Conservation (phyloP, 805 yeast species). For the Dipodascopsis uninucleata region DNA sequence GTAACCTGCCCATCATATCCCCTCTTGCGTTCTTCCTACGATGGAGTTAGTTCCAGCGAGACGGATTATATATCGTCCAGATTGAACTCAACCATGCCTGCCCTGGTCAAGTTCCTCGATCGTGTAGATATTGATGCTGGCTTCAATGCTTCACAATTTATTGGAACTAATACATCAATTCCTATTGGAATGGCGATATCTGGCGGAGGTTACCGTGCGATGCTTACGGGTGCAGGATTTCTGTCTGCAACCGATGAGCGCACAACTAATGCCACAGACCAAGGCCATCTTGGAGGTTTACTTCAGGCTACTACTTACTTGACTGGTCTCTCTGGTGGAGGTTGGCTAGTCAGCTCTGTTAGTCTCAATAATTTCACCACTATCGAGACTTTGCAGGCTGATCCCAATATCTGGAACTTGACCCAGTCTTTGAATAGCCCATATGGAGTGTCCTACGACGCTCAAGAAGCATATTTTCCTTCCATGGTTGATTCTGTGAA, state of each 20-base stretch:
- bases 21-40: constrained; percentile 19
- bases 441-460: constrained; percentile 36
- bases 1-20: constrained; percentile 13
- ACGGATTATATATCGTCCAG: constrained; percentile 29
- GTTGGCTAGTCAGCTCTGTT: constrained; percentile 60
- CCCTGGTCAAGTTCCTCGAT: constrained; percentile 44
- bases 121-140: constrained; percentile 48
- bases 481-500: constrained; percentile 43
- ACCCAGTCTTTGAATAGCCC: constrained; percentile 30
- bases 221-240: constrained; percentile 57
- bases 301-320: constrained; percentile 54
- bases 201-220: constrained; percentile 83
- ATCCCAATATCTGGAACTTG: constrained; percentile 35
- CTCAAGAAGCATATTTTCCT: constrained; percentile 51
- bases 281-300: constrained; percentile 48
- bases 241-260: constrained; percentile 50
- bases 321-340: constrained; percentile 68
- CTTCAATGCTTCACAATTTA: constrained; percentile 29
- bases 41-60: constrained; percentile 23
- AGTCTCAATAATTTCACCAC: constrained; percentile 41
- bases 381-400: constrained; percentile 31
- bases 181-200: constrained; percentile 52
- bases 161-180: constrained; percentile 28
- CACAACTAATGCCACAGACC: constrained; percentile 37
- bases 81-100: constrained; percentile 11